Evolutionary conservation across 345 rosid genomes (phyloP).

Genomic region (Moringa oleifera): DNA sequence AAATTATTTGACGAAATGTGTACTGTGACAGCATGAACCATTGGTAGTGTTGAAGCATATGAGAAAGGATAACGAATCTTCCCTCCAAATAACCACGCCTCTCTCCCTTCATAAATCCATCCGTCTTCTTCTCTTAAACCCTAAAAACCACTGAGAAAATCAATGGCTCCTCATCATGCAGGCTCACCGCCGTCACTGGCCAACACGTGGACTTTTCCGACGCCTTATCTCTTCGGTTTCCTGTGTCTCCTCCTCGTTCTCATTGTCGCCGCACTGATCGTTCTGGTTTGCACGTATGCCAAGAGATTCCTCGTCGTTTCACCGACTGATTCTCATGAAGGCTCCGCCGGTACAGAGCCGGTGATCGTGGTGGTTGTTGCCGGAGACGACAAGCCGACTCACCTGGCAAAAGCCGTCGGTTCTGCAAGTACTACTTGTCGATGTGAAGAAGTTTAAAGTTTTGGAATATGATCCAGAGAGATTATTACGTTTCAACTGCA

Average conservation of each 20-base stretch:
- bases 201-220: conserved; percentile 24
- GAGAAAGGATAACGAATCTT: conserved; percentile 9
- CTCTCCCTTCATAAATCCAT: too few relatives aligned
- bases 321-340: background rate
- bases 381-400: conserved; percentile 35
- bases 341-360: conserved; percentile 15
- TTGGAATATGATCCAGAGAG: too few relatives aligned
- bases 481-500: too few relatives aligned
- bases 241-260: conserved; percentile 18
- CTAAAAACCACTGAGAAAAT: too few relatives aligned
- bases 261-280: conserved; percentile 21
- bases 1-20: background rate
- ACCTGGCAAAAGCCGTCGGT: conserved; percentile 29
- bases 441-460: too few relatives aligned
- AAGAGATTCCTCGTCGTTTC: conserved; percentile 6
- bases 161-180: too few relatives aligned
- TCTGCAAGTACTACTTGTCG: background rate
- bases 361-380: conserved; percentile 41
- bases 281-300: conserved; percentile 21
- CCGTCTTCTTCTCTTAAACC: too few relatives aligned
- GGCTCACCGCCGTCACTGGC: background rate
- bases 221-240: conserved; percentile 31
- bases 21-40: background rate
- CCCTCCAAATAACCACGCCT: too few relatives aligned
- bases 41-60: background rate